Base-by-base conservation (phyloP, 2,329 filamentous ascomycete species). In the Epichloe typhina region DNA sequence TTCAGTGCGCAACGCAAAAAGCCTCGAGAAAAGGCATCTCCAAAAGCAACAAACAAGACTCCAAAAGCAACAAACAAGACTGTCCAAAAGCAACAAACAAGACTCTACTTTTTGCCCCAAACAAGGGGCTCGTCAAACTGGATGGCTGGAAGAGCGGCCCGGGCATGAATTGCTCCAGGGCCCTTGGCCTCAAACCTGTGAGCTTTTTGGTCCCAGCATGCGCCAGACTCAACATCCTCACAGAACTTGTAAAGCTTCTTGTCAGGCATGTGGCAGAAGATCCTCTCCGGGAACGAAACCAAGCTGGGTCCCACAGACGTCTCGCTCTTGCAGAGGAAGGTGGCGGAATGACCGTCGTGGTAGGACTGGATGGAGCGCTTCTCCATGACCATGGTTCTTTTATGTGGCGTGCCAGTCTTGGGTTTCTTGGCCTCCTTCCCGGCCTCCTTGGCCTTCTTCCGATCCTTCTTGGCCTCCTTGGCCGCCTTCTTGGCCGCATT, bases 211-310 rank as follows among this genome's bases (percentile, higher is more conserved):
- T 51, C 13, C 50, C 50, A 51, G 38, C 50, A 51, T 11, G 26
- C 3, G 11, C 50, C 50, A 23, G 23, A 23, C 8, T 47, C 19
- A 5, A 51, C 44, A 26, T 43, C 44, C 7, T 26, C 31, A n/a
- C 50, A 51, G 33, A 51, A 51, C 13, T 1, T 26, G 23, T 51
- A 51, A 3, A 51, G 39, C 13, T 17, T 19, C 19, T 47, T 51
- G 17, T 51, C 44, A 3, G 50, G 43, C 50, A 51, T 51, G 33
- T 51, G 44, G n/a, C 50, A 51, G 44, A 51, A 51, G 13, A 4
- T 5, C 13, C 44, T 46, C 8, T 51, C 50, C 3, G 4, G 23
- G 13, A 41, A 19, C 5, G 50, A 47, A n/a, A 47, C 38, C 43
- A 51, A 36, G 31, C 50, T 51, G 7, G 50, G 50, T n/a, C 50